phyloP scores from a whole-genome alignment of 495 filamentous ascomycete genomes.

The Aspergillus mulundensis region DNA sequence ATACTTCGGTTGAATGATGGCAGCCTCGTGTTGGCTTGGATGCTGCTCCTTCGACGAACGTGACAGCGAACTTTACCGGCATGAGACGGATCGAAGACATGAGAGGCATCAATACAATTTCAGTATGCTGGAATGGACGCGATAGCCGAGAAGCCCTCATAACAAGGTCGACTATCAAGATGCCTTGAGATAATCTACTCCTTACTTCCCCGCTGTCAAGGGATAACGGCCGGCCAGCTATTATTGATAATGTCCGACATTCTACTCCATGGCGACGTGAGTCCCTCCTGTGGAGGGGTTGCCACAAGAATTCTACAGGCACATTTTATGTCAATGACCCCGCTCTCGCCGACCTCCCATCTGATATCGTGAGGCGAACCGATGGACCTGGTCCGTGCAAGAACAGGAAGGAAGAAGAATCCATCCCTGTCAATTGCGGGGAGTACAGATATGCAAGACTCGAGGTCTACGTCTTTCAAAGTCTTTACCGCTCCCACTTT shows the following conservation, averaged over 20 bases:
- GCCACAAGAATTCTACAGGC: conserved; percentile 6
- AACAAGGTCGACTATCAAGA: neutral
- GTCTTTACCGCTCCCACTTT: neutral
- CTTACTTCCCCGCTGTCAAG: conserved; percentile 3
- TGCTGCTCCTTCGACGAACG: neutral
- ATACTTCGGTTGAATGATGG: conserved; percentile 12
- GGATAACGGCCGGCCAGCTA: neutral
- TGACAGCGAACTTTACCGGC: neutral
- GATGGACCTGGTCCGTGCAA: conserved; percentile 10
- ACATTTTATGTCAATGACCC: conserved; percentile 1
- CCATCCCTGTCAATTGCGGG: conserved; percentile 6
- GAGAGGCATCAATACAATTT: neutral
- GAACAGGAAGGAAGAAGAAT: conserved; percentile 1
- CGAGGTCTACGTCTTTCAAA: neutral
- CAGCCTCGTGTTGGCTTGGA: conserved; percentile 12
- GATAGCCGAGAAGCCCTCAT: neutral
- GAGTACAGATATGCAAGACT: conserved; percentile 3
- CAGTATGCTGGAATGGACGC: neutral
- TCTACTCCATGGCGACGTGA: neutral
- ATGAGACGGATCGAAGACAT: neutral
- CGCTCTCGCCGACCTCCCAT: conserved; percentile 10
- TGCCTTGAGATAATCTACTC: conserved; percentile 8
- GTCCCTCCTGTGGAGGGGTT: neutral
- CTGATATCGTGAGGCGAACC: conserved; percentile 3
- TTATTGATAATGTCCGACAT: neutral